Base-by-base conservation (phyloP, 192 early-diverging fungal genomes). In the Backusella westeae region DNA sequence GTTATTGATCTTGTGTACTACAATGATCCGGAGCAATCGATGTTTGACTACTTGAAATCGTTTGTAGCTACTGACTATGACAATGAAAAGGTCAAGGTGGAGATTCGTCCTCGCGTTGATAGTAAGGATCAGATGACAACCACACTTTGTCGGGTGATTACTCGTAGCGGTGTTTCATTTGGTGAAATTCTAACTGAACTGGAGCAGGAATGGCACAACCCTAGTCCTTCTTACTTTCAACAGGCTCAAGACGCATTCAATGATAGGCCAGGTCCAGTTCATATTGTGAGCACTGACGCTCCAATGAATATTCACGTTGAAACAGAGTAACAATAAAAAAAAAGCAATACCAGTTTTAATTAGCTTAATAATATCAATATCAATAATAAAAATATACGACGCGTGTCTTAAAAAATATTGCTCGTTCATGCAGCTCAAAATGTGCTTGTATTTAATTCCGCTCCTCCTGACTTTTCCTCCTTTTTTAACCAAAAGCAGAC, bases 1-100 rank as follows among this genome's bases (percentile, higher is more conserved):
- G 84, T 87, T 49, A 84, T 87, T 77, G 86, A 87, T 67, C 77
- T 87, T 17, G 26, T 84, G 10, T 74, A 80, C 12, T 85, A 80
- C 34, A 82, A 72, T 6, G 83, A 87, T 69, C 84, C 84, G 12
- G 86, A 85, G n/a, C 75, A 85, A 41, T 83, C 81, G 15, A 82
- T 77, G 71, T 21, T 75, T 4, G 56, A 82, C 21, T 84, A 82
- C 39, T 79, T 84, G 14, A 82, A 83, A 32, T 82, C 82, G 21
- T 84, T 83, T 34, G 78, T 84, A 39, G 59, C 69, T 59, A 80
- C 82, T 8, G 86, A 87, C 59, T 78, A 76, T 39, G 71, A 73
- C 2, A 65, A 76, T 44, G 84, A 85, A 23, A 49, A 8, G 6
- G 81, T 79, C 42, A 74, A 83, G 35, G 73, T 87, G n/a, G 86